Conservation (phyloP, 352 stramenopile species). For the Globisporangium spiculum region DNA sequence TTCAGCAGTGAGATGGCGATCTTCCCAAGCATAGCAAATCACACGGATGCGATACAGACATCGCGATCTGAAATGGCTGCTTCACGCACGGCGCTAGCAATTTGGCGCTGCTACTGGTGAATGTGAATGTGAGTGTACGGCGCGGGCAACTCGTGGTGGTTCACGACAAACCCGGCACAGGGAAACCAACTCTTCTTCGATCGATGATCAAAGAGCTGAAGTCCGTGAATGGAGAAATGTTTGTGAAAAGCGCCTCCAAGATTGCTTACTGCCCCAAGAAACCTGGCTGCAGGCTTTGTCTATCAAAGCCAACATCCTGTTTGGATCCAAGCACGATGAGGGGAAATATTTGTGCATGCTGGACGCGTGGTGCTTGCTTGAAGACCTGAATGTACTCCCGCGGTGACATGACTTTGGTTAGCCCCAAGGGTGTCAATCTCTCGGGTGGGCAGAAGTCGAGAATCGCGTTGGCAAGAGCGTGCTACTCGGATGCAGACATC, state of each 20-base stretch:
- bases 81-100: not conserved
- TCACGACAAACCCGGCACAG: slow-evolving; percentile 15
- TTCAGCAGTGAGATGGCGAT: not conserved
- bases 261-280: slow-evolving; percentile 50
- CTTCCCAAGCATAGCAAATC: not conserved
- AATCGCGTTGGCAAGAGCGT: slow-evolving; percentile 47
- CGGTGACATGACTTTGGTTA: slow-evolving; percentile 47
- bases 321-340: slow-evolving; percentile 66
- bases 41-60: too few species aligned
- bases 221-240: slow-evolving; percentile 6
- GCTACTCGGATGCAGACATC: slow-evolving; percentile 47
- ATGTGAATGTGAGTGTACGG: slow-evolving; percentile 7
- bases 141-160: slow-evolving; percentile 15
- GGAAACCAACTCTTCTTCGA: slow-evolving; percentile 19
- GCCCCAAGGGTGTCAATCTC: slow-evolving; percentile 50
- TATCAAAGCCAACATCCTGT: slow-evolving; percentile 86
- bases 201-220: slow-evolving; percentile 6
- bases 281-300: slow-evolving; percentile 78
- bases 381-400: slow-evolving; percentile 29
- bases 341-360: slow-evolving; percentile 37
- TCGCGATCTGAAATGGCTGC: not conserved
- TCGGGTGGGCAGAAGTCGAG: slow-evolving; percentile 52
- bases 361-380: slow-evolving; percentile 21
- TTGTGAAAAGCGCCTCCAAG: slow-evolving; percentile 2
- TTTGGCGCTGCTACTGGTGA: not conserved